Evolutionary conservation across 192 early-diverging fungal genomes (phyloP), one percentile per base, ranked within the genome.

Genomic region (Coemansia sp.): DNA sequence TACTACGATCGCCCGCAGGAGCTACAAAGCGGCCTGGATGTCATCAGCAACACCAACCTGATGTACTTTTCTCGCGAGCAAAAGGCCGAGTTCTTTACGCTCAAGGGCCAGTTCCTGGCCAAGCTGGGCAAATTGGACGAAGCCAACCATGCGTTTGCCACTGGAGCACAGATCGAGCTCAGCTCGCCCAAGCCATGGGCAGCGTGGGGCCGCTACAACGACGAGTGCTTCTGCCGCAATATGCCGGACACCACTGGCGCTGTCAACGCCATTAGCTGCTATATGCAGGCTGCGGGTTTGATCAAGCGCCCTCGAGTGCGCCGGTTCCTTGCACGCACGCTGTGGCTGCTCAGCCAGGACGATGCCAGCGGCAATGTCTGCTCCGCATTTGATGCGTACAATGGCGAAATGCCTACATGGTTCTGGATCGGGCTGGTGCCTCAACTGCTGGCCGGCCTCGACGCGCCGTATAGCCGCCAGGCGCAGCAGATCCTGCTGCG

Each of bases 381-480:
- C 43, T 82, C 85, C 15, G 87, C 88, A 4, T 93, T 92, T 62
- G 91, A 95, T 44, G 82, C 82, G 2, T 96, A 90, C 82, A 96
- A 94, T 57, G 85, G 87, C 17, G 97, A 98, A 26, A 82, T 87
- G 51, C 91, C 92, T 12, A 82, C 89, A 11, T 97, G 93, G 96
- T 94, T 96, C 79, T 99, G 97, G 97, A 93, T 94, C 51, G 93
- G 91, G 0, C 96, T 97, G 58, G 94, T 99, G 46, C 96, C 97
- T 4, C 94, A 99, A 68, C 81, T 99, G 11, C 78, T 99, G 23
- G 66, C 84, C 2, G 85, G 87, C 0, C 79, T 99, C 15, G 96
- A 98, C 62, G 87, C 90, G 21, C 56, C 51, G 36, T 77, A 80
- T 34, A 63, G 61, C 16, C 81, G 81, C 39, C 87, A 88, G 77